Evolutionary conservation across 306 rosid genomes (phyloP), one percentile per base, ranked within the genome.

Genomic region (Dalbergia cochinchinensis): DNA sequence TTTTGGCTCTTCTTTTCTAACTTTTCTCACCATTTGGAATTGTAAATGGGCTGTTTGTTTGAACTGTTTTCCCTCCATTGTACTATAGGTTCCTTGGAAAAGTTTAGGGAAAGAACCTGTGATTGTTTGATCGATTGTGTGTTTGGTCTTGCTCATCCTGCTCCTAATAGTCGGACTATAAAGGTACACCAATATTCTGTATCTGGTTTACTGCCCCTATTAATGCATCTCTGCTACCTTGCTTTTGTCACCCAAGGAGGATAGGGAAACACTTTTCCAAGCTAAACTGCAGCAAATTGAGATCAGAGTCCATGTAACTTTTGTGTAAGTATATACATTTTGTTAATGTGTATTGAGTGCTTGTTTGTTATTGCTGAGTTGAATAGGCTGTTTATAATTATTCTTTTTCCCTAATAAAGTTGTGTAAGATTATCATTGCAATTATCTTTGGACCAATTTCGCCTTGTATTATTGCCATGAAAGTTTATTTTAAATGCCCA

Each of bases 71-170:
- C 58, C 73, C 71, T 16, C 78, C 31, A 26, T 26, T 44, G 15
- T 63, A 20, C 67, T 72, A 11, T 68, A 95, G 99, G 99, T 95
- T 79, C 99, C 99, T 13, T 93, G 99, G 99, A 95, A 95, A 93
- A 90, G 99, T 79, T 90, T 93, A 91, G 99, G 98, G 67, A 95
- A 95, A 87, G 98, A 95, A 88, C 99, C 98, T 10, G 99, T 95
- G 45, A 90, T 95, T 83, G 98, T 95, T 87, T 95, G 61, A 80
- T 93, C 19, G 99, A 95, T 79, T 94, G 98, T 48, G 97, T 95
- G 35, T 95, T 95, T 79, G 84, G 93, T 88, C 94, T 95, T 76
- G 98, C 97, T 60, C 91, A 93, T 80, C 99, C 99, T 71, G 91
- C 87, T 59, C 78, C 86, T 53, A 94, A 90, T 90, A 87, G 90